phyloP scores from a whole-genome alignment of 176 grass and related monocot genomes.

The Pontederia crassipes region DNA sequence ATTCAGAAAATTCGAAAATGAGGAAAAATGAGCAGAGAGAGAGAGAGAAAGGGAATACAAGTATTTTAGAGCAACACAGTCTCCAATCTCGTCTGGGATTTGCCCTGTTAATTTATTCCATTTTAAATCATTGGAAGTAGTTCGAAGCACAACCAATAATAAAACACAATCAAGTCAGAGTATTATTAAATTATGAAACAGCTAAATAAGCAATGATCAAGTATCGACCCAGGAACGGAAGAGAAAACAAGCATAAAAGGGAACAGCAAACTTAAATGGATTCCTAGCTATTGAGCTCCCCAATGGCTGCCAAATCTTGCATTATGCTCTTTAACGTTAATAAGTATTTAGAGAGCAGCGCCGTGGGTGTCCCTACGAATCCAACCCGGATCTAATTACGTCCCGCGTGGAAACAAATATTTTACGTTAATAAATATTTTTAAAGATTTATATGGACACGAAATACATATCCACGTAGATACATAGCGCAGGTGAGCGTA shows the following conservation, averaged over 20 bases:
- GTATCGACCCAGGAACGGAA: constrained; percentile 4
- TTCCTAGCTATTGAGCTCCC: constrained; percentile 63
- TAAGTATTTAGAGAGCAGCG: too few species aligned
- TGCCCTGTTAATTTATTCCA: constrained; percentile 67
- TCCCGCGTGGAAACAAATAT: too few species aligned
- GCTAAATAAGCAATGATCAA: constrained; percentile 17
- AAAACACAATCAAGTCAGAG: constrained; percentile 4
- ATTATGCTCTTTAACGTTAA: too few species aligned
- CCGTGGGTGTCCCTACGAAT: too few species aligned
- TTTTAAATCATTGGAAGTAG: constrained; percentile 74
- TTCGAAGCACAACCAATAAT: constrained; percentile 7
- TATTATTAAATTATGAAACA: constrained; percentile 20
- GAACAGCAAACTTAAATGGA: constrained; percentile 32
- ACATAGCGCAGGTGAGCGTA: too few species aligned
- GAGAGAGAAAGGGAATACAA: constrained; percentile 31
- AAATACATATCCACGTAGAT: too few species aligned
- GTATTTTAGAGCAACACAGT: constrained; percentile 73
- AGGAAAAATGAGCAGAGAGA: constrained; percentile 21
- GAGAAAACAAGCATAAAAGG: constrained; percentile 18
- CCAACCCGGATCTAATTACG: too few species aligned
- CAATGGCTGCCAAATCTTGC: constrained; percentile 19
- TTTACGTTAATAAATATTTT: too few species aligned
- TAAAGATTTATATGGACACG: too few species aligned
- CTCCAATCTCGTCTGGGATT: constrained; percentile 98
- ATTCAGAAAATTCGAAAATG: constrained; percentile 22